Percentiles rank a stretch among this genome's conserved stretches.
Evolutionary conservation across 257 asterid genomes (phyloP).

Genomic region (Solanum habrochaites): DNA sequence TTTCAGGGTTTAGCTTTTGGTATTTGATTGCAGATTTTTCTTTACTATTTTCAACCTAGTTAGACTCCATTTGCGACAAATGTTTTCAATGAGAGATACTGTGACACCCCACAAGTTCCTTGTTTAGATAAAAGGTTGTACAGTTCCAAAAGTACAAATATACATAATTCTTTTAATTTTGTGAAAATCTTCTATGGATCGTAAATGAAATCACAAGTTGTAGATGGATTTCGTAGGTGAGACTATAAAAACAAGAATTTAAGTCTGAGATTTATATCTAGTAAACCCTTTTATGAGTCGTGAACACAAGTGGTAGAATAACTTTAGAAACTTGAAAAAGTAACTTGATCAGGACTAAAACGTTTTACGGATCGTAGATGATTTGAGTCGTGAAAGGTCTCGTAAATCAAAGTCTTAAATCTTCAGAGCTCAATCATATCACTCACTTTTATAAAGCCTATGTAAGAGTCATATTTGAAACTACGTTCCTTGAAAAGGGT

Average conservation of each 20-base stretch:
- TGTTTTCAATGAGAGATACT: background rate
- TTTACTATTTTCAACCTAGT: background rate
- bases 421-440: background rate
- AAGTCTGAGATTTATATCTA: too few relatives aligned
- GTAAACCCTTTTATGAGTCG: background rate
- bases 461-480: too few relatives aligned
- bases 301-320: background rate
- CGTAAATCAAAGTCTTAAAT: background rate
- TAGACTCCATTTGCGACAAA: background rate
- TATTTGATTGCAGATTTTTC: background rate
- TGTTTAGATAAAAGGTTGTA: background rate
- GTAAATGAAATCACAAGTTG: background rate
- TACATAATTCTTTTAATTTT: too few relatives aligned
- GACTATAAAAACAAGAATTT: background rate
- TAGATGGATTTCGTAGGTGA: background rate
- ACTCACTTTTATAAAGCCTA: background rate
- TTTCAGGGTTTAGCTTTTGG: background rate
- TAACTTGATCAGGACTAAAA: background rate
- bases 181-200: too few relatives aligned
- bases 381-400: background rate
- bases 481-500: background rate
- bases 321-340: background rate
- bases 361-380: background rate
- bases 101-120: background rate
- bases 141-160: rapidly evolving